Evolutionary conservation across 208 protist genomes (phyloP), one percentile per base, ranked within the genome.

Genomic region (Crithidia bombi): DNA sequence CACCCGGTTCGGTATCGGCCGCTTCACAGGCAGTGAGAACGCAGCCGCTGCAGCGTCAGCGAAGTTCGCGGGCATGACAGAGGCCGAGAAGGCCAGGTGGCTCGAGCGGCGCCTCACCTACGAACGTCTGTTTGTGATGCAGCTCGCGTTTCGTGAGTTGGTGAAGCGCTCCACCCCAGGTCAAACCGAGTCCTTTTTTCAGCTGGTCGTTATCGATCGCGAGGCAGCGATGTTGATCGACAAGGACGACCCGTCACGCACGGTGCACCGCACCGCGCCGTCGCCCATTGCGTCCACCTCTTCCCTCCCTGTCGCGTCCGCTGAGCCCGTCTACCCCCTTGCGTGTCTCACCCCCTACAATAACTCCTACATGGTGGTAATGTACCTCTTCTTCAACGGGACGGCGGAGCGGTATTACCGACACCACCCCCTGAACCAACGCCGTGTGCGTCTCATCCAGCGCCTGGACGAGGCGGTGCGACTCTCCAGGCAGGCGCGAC

Each of bases 371-470:
- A 44, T 71, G 12, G 38, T 64, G 15, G 32, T 70, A 11, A 47
- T 54, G 21, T 82, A 79, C 65, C 72, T 87, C 25, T 79, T 77
- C 56, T 65, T 80, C 66, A 87, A 87, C 69, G 51, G 56, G 57
- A 82, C 82, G 41, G 82, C 82, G 15, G 77, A 82, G 65, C 46
- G 38, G n/a, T 28, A 56, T 64, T 77, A 74, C 55, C 78, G 73
- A 36, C 14, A 23, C 14, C 69, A 82, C 65, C 64, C 75, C 6
- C 19, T 80, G 43, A 85, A 85, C 47, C 49, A 38, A 5, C 74
- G 73, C 2, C 83, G 83, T 0, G 35, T 79, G 51, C 61, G n/a
- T 3, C 36, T 88, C 2, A 44, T 62, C 35, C 67, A 70, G 38
- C 83, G 83, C 0, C 57, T 88, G 15, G 39, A 80, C 32, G 68